Evolutionary conservation across 73 alveolate genomes (phyloP).

Genomic region (Paramecium sonneborni): DNA sequence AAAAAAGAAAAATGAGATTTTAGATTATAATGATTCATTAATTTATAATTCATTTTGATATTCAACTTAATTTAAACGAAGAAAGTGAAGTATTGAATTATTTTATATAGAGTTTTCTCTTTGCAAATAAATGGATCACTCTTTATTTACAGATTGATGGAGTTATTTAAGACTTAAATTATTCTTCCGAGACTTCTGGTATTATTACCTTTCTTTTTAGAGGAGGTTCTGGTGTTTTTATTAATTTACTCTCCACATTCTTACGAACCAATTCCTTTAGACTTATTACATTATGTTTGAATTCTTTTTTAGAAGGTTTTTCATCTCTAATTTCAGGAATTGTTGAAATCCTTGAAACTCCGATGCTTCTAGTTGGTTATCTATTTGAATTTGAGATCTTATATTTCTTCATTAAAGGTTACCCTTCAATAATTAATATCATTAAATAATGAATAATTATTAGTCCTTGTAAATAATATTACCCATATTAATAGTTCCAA

Average conservation of each 20-base stretch:
- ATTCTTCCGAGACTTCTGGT: not conserved
- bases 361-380: not conserved
- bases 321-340: not conserved
- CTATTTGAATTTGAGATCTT: not conserved
- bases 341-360: slow-evolving; percentile 1
- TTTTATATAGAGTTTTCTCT: not conserved
- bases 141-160: not conserved
- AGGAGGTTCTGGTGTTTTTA: not conserved
- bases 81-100: not conserved
- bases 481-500: not conserved
- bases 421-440: slow-evolving; percentile 19
- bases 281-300: not conserved
- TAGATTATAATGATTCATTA: not conserved
- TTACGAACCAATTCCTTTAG: not conserved
- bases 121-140: not conserved
- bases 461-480: not conserved
- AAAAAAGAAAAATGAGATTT: not conserved
- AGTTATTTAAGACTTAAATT: not conserved
- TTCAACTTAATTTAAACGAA: not conserved
- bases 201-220: not conserved
- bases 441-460: not conserved
- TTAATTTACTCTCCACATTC: not conserved
- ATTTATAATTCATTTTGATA: not conserved
- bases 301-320: not conserved
- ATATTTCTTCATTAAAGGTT: not conserved